These are phyloP conservation scores for Spathaspora passalidarum DNA, from an alignment of 805 yeast genomes.

Conservation along the genomic window DNA sequence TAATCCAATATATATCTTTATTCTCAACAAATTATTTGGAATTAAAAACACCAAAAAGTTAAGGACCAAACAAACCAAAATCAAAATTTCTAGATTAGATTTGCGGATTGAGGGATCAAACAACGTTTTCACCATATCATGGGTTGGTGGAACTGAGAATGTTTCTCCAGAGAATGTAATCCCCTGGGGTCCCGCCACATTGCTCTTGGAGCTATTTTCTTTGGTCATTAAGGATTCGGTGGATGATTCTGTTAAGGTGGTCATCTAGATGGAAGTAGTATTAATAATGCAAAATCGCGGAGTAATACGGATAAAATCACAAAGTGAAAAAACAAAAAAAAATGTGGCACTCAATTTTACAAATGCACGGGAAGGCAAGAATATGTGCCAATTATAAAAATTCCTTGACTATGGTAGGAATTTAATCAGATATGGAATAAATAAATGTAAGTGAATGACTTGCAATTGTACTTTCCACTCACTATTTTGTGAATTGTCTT, in stretches of 20 bases:
- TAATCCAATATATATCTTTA: slow-evolving; percentile 45
- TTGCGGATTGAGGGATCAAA: slow-evolving; percentile 74
- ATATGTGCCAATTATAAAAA: too few relatives aligned
- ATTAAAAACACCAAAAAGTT: slow-evolving; percentile 31
- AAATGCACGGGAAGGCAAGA: not conserved
- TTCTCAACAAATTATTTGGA: slow-evolving; percentile 20
- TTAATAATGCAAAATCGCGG: not conserved
- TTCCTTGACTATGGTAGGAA: too few relatives aligned
- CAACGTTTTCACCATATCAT: slow-evolving; percentile 79
- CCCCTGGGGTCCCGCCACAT: slow-evolving; percentile 30
- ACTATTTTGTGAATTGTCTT: too few relatives aligned
- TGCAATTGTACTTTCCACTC: too few relatives aligned
- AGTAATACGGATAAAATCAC: too few relatives aligned
- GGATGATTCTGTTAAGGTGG: not conserved
- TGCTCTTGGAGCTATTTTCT: not conserved
- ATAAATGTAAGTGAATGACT: too few relatives aligned
- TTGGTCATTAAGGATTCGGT: not conserved
- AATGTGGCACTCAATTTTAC: not conserved
- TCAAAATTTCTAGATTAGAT: slow-evolving; percentile 61
- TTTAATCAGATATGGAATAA: too few relatives aligned
- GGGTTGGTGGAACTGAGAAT: slow-evolving; percentile 59
- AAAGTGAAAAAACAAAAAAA: not conserved
- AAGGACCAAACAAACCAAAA: slow-evolving; percentile 39
- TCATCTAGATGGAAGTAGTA: not conserved
- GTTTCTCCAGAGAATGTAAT: slow-evolving; percentile 44